A percentile compares a stretch with the other conserved stretches of the same genome.
phyloP scores from a whole-genome alignment of 139 green algal genomes.

The Dunaliella primolecta region DNA sequence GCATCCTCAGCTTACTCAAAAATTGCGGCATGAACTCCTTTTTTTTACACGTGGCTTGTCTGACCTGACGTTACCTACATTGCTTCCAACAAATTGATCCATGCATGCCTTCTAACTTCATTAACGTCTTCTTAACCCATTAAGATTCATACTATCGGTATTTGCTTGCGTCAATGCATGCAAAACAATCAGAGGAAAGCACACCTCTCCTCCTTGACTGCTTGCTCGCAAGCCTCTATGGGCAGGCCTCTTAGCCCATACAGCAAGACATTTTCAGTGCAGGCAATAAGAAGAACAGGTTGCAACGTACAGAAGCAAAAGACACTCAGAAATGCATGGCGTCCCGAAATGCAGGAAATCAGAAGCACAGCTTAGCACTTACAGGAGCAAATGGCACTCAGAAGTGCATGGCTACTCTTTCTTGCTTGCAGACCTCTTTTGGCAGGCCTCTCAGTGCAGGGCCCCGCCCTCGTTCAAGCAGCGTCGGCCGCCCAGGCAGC shows the following conservation, averaged over 20 bases:
- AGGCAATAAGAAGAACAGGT: too few relatives aligned
- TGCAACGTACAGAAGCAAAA: neutral
- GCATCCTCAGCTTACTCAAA: too few relatives aligned
- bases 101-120: neutral
- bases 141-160: too few relatives aligned
- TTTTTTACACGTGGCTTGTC: too few relatives aligned
- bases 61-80: too few relatives aligned
- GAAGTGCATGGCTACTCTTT: neutral
- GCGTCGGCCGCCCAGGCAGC: neutral
- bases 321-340: neutral
- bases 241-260: neutral
- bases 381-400: neutral
- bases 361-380: neutral
- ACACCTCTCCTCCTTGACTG: neutral
- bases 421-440: neutral
- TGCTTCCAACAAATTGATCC: neutral
- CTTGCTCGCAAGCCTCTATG: neutral
- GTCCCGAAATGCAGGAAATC: too few relatives aligned
- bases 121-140: too few relatives aligned
- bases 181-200: too few relatives aligned
- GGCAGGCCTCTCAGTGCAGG: constrained; percentile 9
- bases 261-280: neutral
- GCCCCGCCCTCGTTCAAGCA: neutral
- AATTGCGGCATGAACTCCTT: too few relatives aligned
- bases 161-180: too few relatives aligned